Conservation (phyloP, 352 stramenopile genomes). For the Phytophthora brassicae region DNA sequence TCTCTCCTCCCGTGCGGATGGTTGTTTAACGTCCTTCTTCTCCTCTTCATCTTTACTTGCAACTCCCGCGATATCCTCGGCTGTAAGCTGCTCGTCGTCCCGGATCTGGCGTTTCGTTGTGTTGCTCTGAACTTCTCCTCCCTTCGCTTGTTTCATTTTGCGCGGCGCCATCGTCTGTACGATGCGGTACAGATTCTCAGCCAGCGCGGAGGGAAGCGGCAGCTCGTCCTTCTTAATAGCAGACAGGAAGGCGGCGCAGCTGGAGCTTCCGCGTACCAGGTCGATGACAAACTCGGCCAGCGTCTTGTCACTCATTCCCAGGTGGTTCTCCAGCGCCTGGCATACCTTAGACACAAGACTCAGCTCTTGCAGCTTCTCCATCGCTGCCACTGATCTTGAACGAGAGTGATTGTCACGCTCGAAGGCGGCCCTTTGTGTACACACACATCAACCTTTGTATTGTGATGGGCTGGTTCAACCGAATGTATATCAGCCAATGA, state of each 20-base stretch:
- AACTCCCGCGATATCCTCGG: constrained; percentile 59
- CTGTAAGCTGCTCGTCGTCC: constrained; percentile 72
- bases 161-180: constrained; percentile 77
- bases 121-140: constrained; percentile 12
- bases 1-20: constrained; percentile 2
- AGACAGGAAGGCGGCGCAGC: constrained; percentile 56
- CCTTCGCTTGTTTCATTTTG: constrained; percentile 38
- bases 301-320: constrained; percentile 96
- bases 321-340: constrained; percentile 88
- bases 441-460: constrained; percentile 1
- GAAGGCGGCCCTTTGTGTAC: constrained; percentile 4
- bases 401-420: constrained; percentile 18
- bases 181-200: constrained; percentile 79
- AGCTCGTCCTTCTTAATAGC: constrained; percentile 69
- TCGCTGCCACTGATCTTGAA: too few relatives aligned
- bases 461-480: constrained; percentile 18
- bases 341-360: constrained; percentile 89
- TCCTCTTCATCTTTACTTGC: constrained; percentile 34
- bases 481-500: constrained; percentile 16
- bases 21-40: constrained; percentile 9
- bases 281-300: constrained; percentile 96
- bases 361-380: constrained; percentile 90
- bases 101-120: constrained; percentile 42
- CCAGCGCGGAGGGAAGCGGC: constrained; percentile 57
- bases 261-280: constrained; percentile 76